A percentile compares a stretch with the other conserved stretches of the same genome.
phyloP scores from a whole-genome alignment of 116 monocot genomes.

The Trichopus zeylanicus region DNA sequence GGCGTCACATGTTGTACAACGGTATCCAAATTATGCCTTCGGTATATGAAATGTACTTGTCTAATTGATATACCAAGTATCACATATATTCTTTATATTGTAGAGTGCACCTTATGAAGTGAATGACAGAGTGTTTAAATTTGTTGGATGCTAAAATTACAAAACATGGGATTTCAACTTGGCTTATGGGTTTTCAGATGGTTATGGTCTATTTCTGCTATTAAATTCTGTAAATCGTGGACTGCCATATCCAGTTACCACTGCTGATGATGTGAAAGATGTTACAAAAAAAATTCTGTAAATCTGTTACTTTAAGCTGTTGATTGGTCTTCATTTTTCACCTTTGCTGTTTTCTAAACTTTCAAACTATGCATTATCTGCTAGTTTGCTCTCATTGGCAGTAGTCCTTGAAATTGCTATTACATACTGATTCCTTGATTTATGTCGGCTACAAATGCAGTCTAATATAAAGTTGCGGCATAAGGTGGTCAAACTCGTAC shows the following conservation, averaged over 20 bases:
- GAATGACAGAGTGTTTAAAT: too few relatives aligned
- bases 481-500: constrained; percentile 48
- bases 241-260: constrained; percentile 87
- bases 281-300: constrained; percentile 84
- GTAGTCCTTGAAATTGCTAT: constrained; percentile 9
- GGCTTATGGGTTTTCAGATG: constrained; percentile 19
- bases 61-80: too few relatives aligned
- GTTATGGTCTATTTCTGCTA: constrained; percentile 68
- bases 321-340: not conserved
- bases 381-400: constrained; percentile 5
- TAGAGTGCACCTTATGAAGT: too few relatives aligned
- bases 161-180: not conserved
- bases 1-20: too few relatives aligned
- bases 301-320: constrained; percentile 27
- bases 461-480: constrained; percentile 80
- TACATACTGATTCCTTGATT: constrained; percentile 80
- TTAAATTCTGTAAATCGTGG: constrained; percentile 67
- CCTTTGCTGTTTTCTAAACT: not conserved
- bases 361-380: not conserved
- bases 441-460: constrained; percentile 85
- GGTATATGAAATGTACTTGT: too few relatives aligned
- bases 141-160: too few relatives aligned
- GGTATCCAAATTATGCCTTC: too few relatives aligned
- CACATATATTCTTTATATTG: too few relatives aligned
- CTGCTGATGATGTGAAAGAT: constrained; percentile 70